These are phyloP conservation scores for Lunasporangiospora selenospora DNA, from an alignment of 192 early-diverging fungal genomes.

Conservation along the genomic window DNA sequence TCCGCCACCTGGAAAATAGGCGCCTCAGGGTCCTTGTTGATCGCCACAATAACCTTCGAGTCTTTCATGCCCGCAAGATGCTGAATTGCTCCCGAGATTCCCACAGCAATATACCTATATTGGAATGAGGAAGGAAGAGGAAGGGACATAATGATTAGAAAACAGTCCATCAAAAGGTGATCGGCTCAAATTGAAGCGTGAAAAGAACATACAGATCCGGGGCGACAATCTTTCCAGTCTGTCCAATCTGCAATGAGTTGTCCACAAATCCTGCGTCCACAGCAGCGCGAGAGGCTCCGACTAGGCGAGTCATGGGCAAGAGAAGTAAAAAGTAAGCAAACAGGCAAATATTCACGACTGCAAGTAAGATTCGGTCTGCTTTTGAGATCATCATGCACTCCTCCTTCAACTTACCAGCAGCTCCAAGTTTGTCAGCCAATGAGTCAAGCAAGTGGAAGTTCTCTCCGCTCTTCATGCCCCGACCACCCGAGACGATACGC, in stretches of 20 bases:
- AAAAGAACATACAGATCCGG: conserved; percentile 63
- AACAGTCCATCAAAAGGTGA: not conserved
- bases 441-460: conserved; percentile 91
- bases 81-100: conserved; percentile 94
- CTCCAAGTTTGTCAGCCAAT: conserved; percentile 93
- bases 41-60: conserved; percentile 94
- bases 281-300: conserved; percentile 97
- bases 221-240: conserved; percentile 98
- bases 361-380: too few relatives aligned
- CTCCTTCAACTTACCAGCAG: conserved; percentile 71
- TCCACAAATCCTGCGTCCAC: conserved; percentile 97
- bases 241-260: conserved; percentile 97
- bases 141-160: not conserved
- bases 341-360: too few relatives aligned
- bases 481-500: conserved; percentile 93
- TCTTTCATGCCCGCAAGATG: conserved; percentile 98
- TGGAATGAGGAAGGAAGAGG: not conserved
- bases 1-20: conserved; percentile 97
- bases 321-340: too few relatives aligned
- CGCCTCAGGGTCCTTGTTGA: conserved; percentile 95
- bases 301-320: too few relatives aligned
- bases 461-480: conserved; percentile 95
- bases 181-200: not conserved
- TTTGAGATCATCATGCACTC: too few relatives aligned
- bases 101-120: conserved; percentile 89